Evolutionary conservation across 169 alveolate genomes (phyloP), one percentile per base, ranked within the genome.

Genomic region (Amoebophrya sp.): DNA sequence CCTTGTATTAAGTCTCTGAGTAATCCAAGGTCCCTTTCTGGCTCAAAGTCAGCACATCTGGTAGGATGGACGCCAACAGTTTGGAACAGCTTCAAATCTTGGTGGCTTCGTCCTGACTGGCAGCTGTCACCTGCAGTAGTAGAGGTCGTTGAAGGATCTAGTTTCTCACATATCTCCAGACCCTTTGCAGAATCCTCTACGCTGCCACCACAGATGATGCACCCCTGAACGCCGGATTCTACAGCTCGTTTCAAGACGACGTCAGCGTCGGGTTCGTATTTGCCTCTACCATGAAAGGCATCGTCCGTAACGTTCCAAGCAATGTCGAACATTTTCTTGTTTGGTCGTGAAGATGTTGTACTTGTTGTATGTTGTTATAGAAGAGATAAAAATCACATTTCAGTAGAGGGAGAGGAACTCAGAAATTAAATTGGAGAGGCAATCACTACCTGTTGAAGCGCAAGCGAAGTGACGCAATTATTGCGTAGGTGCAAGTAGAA

Each of bases 21-120:
- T 23, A 93, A 94, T 40, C 94, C 95, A 90, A 96, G 91, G 91
- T 96, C 95, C 76, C 94, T 78, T 40, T 95, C 92, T 40, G 95
- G 93, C 76, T 90, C 89, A 92, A 47, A 89, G 65, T 94, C 93
- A 39, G 93, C 92, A 14, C 83, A 65, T 36, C 83, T 29, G 36
- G 83, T 65, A 6, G 83, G 83, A 36, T 65, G 83, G 36, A 65
- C 26, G 10, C 83, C 83, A 18, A 65, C 26, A 26, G 83, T 65
- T 26, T 65, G 83, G 83, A 65, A 65, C 83, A 65, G 36, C 2
- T 47, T 47, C 65, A 47, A 18, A 47, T 47, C 18, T 47, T n/a
- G n/a, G n/a, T n/a, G n/a, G n/a, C n/a, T n/a, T n/a, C n/a, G n/a
- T n/a, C n/a, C n/a, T n/a, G n/a, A n/a, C n/a, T n/a, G n/a, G n/a